These are phyloP conservation scores for Lithohypha guttulata DNA, from an alignment of 2,329 filamentous ascomycete species.

Conservation along the genomic window DNA sequence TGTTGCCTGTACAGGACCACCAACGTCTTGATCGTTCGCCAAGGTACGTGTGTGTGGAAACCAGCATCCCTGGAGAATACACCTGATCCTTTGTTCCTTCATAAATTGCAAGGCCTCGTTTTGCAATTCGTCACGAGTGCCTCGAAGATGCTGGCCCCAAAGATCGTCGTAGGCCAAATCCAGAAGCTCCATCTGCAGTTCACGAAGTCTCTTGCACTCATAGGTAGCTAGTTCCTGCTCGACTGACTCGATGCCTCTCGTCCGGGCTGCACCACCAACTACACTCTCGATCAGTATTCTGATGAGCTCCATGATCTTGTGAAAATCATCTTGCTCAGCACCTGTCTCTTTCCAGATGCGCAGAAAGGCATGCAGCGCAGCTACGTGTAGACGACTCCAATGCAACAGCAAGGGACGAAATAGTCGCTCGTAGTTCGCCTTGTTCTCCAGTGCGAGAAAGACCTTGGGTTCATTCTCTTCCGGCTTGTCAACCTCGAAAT, in stretches of 20 bases:
- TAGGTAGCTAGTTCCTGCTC: slow-evolving; percentile 83
- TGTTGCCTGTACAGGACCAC: slow-evolving; percentile 6
- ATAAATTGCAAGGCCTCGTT: slow-evolving; percentile 91
- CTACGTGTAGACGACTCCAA: slow-evolving; percentile 83
- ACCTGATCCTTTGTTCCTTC: slow-evolving; percentile 90
- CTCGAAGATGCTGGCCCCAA: slow-evolving; percentile 80
- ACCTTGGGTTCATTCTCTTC: slow-evolving; percentile 68
- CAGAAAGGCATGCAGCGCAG: slow-evolving; percentile 77
- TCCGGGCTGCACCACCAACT: slow-evolving; percentile 68
- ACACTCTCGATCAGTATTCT: slow-evolving; percentile 84
- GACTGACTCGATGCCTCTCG: slow-evolving; percentile 73
- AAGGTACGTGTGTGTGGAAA: slow-evolving; percentile 52
- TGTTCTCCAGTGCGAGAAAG: slow-evolving; percentile 62
- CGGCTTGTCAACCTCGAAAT: slow-evolving; percentile 83
- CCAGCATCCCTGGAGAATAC: slow-evolving; percentile 80
- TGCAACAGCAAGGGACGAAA: slow-evolving; percentile 83
- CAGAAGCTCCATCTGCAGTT: slow-evolving; percentile 86
- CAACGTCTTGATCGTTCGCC: slow-evolving; percentile 32
- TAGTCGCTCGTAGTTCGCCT: slow-evolving; percentile 69
- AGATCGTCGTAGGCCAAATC: slow-evolving; percentile 87
- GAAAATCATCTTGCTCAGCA: slow-evolving; percentile 76
- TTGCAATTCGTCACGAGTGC: slow-evolving; percentile 83
- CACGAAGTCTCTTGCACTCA: slow-evolving; percentile 65
- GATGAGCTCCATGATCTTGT: slow-evolving; percentile 83
- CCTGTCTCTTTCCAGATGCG: slow-evolving; percentile 85